phyloP scores from a whole-genome alignment of 176 grass and related monocot species.

The Eragrostis curvula region DNA sequence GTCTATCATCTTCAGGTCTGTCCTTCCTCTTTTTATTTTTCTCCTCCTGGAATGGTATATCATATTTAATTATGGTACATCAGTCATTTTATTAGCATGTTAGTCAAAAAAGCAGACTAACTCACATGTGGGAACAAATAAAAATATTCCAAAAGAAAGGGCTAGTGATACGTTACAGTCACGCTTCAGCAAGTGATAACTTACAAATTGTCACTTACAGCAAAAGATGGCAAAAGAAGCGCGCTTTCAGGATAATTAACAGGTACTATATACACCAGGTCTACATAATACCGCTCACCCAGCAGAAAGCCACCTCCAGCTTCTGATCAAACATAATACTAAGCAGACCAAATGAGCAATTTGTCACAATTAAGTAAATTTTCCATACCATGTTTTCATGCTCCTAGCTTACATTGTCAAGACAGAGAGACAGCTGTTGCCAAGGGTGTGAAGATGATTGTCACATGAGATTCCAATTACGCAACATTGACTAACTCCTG shows the following conservation, averaged over 20 bases:
- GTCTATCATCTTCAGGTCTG: constrained; percentile 64
- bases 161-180: constrained; percentile 42
- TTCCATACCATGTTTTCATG: constrained; percentile 60
- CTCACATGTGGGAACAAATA: background rate
- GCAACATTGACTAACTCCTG: constrained; percentile 62
- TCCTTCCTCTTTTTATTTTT: constrained; percentile 68
- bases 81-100: background rate
- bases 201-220: constrained; percentile 68
- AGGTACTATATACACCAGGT: constrained; percentile 54
- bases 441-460: constrained; percentile 43
- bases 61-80: constrained; percentile 30
- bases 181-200: constrained; percentile 29
- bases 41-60: constrained; percentile 69
- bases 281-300: constrained; percentile 56
- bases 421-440: constrained; percentile 48
- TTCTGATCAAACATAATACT: constrained; percentile 69
- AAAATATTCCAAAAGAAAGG: background rate
- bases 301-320: constrained; percentile 54
- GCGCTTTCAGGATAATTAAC: constrained; percentile 58
- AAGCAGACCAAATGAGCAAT: constrained; percentile 59
- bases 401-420: constrained; percentile 64
- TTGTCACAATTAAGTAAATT: constrained; percentile 60
- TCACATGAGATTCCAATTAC: constrained; percentile 62
- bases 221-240: constrained; percentile 49
- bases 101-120: background rate